Evolutionary conservation across 2,329 filamentous ascomycete genomes (phyloP), one percentile per base, ranked within the genome.

Genomic region (Fusarium penzigii): DNA sequence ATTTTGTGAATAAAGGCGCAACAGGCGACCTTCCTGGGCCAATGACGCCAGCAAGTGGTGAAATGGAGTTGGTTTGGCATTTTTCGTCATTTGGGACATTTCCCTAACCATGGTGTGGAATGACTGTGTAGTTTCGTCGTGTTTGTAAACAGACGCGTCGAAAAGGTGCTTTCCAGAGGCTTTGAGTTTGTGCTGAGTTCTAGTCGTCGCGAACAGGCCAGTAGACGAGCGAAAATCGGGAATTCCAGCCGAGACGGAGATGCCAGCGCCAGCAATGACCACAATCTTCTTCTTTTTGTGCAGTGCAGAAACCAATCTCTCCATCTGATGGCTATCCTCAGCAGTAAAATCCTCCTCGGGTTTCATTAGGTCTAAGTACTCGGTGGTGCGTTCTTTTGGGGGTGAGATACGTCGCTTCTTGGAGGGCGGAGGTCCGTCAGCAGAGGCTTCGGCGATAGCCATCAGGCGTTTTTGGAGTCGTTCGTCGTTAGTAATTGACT

Each of bases 91-190:
- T 51, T 87, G 80, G 42, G 91, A 91, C 65, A 99, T 82, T 65
- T 90, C 87, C 67, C 92, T 88, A 62, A 99, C 91, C 93, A 99
- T 97, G 68, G 89, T 86, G 72, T 99, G 94, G 70, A 99, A 99
- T 11, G 89, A 90, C 20, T 89, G 87, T 1, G 93, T 97, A 12
- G 92, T 90, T 17, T 83, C 81, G 69, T 95, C 88, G 76, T 96
- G 90, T 71, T 91, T 92, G 77, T 99, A 99, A 48, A 99, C 94
- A 8, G 93, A 96, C 47, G 94, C 94, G 74, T 99, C 94, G 68
- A 99, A 99, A 1, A 99, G 82, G 61, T 96, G 87, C 72, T 97
- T 97, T 47, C 94, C 94, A 0, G 94, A 97, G 5, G 70, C 70
- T 70, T 96, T 96, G 56, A 97, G 79, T 62, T 94, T 95, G 73